These are phyloP conservation scores for Peniophora sp. DNA, from an alignment of 1,284 basidiomycete species.

Conservation along the genomic window DNA sequence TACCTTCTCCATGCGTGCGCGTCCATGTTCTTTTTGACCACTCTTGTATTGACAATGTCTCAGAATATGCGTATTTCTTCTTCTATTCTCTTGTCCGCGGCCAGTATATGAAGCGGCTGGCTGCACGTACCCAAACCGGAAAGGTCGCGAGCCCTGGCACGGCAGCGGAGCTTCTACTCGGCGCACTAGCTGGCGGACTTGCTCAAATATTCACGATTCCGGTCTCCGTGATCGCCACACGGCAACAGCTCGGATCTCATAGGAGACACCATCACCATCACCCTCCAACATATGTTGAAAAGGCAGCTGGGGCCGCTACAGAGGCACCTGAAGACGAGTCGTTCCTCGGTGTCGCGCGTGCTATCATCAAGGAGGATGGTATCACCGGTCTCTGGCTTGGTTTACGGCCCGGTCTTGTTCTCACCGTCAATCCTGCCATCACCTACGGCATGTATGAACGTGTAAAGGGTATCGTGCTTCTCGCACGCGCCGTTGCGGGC, in stretches of 20 bases:
- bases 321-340: slow-evolving; percentile 37
- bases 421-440: slow-evolving; percentile 96
- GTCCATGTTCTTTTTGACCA: slow-evolving; percentile 2
- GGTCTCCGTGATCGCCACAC: slow-evolving; percentile 93
- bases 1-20: slow-evolving; percentile 91
- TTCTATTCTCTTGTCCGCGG: slow-evolving; percentile 91
- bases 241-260: slow-evolving; percentile 79
- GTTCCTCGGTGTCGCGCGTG: slow-evolving; percentile 73
- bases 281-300: slow-evolving; percentile 3
- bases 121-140: slow-evolving; percentile 46
- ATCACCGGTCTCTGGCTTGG: slow-evolving; percentile 92
- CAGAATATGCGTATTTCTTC: slow-evolving; percentile 99
- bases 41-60: background rate
- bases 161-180: slow-evolving; percentile 78
- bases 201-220: slow-evolving; percentile 99
- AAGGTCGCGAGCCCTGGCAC: slow-evolving; percentile 60
- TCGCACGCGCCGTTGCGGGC: slow-evolving; percentile 44
- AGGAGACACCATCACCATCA: slow-evolving; percentile 10
- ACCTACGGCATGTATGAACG: slow-evolving; percentile 97
- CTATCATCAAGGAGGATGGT: slow-evolving; percentile 92
- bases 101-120: slow-evolving; percentile 69
- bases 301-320: slow-evolving; percentile 1
- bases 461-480: slow-evolving; percentile 66
- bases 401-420: slow-evolving; percentile 84
- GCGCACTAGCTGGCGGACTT: slow-evolving; percentile 88